Percentiles rank a stretch among this genome's conserved stretches.
Evolutionary conservation across 1,284 basidiomycete genomes (phyloP).

Genomic region (Vanrija sp.): DNA sequence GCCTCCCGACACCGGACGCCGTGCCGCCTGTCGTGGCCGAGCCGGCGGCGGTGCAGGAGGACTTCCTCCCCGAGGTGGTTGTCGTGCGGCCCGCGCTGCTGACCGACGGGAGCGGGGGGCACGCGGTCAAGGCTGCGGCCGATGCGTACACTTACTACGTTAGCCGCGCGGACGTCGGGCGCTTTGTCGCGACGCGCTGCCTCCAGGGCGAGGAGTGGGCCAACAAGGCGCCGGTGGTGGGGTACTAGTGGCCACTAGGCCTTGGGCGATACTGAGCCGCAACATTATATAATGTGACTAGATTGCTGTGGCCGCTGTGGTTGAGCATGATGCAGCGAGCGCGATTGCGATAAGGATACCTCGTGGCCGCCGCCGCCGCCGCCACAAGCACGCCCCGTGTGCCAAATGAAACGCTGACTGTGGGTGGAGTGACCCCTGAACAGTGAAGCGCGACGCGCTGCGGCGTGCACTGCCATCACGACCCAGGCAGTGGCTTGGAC

Average conservation of each 20-base stretch:
- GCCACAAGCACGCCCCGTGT: too few species aligned
- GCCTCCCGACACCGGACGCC: not conserved
- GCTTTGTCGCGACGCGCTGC: conserved; percentile 23
- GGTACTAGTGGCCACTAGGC: conserved; percentile 25
- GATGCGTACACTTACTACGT: conserved; percentile 14
- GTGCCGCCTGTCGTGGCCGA: conserved; percentile 8
- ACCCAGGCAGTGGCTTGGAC: too few species aligned
- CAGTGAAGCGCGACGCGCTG: too few species aligned
- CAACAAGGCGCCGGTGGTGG: conserved; percentile 23
- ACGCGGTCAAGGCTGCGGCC: conserved; percentile 10
- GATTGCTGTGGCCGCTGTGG: too few species aligned
- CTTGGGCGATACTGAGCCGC: too few species aligned
- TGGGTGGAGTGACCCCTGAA: too few species aligned
- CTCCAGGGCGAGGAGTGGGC: conserved; percentile 22
- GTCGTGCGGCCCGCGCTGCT: conserved; percentile 26
- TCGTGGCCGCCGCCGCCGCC: too few species aligned
- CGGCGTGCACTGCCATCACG: too few species aligned
- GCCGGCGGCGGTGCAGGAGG: not conserved
- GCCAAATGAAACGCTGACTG: too few species aligned
- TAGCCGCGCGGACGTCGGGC: conserved; percentile 19
- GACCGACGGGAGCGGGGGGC: conserved; percentile 12
- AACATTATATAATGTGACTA: too few species aligned
- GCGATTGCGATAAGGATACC: too few species aligned
- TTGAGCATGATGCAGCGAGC: too few species aligned
- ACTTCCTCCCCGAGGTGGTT: conserved; percentile 23